Conservation (phyloP, 2,329 filamentous ascomycete genomes). For the Curvularia sp. region DNA sequence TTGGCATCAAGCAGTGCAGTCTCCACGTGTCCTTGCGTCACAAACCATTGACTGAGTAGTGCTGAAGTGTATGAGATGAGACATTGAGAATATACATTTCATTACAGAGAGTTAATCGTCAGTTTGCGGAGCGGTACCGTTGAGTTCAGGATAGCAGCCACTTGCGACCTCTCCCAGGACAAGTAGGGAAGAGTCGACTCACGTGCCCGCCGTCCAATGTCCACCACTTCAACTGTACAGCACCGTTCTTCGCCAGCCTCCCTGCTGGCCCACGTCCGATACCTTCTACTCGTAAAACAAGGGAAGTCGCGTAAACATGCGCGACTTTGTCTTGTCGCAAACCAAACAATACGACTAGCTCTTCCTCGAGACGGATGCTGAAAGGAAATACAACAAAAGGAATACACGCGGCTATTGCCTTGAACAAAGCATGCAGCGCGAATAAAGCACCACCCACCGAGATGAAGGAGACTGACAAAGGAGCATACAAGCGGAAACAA, state of each 20-base stretch:
- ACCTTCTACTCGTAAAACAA: conserved; percentile 7
- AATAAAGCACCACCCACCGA: not conserved
- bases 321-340: conserved; percentile 5
- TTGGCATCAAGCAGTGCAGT: not conserved
- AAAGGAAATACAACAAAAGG: not conserved
- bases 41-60: not conserved
- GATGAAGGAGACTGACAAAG: conserved; percentile 11
- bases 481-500: not conserved
- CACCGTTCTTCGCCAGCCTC: conserved; percentile 1
- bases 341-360: conserved; percentile 16
- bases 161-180: conserved; percentile 3
- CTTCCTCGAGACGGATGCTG: conserved; percentile 3
- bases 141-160: conserved; percentile 10
- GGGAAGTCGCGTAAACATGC: conserved; percentile 13
- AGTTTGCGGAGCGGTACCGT: conserved; percentile 8
- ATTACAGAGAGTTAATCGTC: conserved; percentile 18
- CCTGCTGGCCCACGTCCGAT: conserved; percentile 1
- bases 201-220: not conserved
- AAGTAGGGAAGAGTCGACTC: not conserved
- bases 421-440: conserved; percentile 6
- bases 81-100: conserved; percentile 20
- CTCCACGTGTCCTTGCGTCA: not conserved
- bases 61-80: conserved; percentile 4
- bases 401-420: conserved; percentile 4
- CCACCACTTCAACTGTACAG: not conserved